These are phyloP conservation scores for Verticillium longisporum DNA, from an alignment of 2,329 filamentous ascomycete species.

Conservation along the genomic window DNA sequence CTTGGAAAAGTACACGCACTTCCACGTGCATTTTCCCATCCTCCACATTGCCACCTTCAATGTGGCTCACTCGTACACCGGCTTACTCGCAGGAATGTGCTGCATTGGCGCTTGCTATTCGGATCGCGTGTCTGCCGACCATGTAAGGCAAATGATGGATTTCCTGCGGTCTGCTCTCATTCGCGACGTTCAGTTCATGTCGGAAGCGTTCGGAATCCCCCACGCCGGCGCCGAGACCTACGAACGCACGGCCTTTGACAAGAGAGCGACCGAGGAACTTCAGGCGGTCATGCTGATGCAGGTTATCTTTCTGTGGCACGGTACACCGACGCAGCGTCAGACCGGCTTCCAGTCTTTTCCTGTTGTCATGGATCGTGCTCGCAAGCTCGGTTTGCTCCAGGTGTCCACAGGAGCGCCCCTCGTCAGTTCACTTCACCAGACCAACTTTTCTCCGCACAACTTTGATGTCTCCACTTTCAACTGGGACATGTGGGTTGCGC, in stretches of 20 bases:
- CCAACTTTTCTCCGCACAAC: slow-evolving; percentile 36
- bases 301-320: slow-evolving; percentile 62
- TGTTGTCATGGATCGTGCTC: slow-evolving; percentile 49
- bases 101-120: slow-evolving; percentile 72
- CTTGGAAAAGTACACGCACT: slow-evolving; percentile 64
- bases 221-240: not conserved
- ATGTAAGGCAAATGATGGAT: slow-evolving; percentile 64
- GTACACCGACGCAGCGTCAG: slow-evolving; percentile 58
- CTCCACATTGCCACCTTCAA: slow-evolving; percentile 67
- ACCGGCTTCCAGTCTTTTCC: slow-evolving; percentile 54
- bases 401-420: slow-evolving; percentile 42
- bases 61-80: slow-evolving; percentile 57
- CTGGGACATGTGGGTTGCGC: slow-evolving; percentile 62
- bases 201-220: slow-evolving; percentile 19
- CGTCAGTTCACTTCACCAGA: slow-evolving; percentile 56
- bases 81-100: slow-evolving; percentile 62
- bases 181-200: slow-evolving; percentile 43
- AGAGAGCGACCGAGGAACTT: slow-evolving; percentile 46
- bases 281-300: slow-evolving; percentile 60
- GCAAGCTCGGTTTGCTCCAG: slow-evolving; percentile 48
- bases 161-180: slow-evolving; percentile 52
- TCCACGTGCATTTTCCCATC: slow-evolving; percentile 66
- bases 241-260: slow-evolving; percentile 6
- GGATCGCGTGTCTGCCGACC: slow-evolving; percentile 47
- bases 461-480: slow-evolving; percentile 49